Conservation (phyloP, 2,329 filamentous ascomycete genomes). For the Penicillium polonicum region DNA sequence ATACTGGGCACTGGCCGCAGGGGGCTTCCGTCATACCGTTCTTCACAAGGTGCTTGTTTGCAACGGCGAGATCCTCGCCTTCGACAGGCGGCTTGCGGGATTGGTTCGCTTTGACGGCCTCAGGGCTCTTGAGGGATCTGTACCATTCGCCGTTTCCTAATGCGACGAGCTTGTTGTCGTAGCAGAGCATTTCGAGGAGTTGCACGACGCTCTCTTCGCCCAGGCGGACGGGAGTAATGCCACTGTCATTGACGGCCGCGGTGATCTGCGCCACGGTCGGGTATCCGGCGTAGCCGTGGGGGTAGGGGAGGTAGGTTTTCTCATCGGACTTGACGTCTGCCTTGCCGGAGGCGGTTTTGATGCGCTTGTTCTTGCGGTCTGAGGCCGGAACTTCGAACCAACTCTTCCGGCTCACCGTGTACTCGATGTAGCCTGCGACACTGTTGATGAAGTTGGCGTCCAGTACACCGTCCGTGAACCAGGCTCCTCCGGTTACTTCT, state of each 20-base stretch:
- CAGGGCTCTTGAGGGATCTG: constrained; percentile 44
- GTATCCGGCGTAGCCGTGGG: constrained; percentile 70
- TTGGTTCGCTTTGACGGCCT: constrained; percentile 36
- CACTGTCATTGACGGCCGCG: constrained; percentile 65
- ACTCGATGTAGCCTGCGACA: constrained; percentile 70
- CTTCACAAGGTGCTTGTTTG: constrained; percentile 44
- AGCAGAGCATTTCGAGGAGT: constrained; percentile 82
- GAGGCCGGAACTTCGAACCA: constrained; percentile 58
- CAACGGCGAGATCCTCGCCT: constrained; percentile 34
- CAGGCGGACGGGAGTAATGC: constrained; percentile 69
- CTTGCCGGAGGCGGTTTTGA: constrained; percentile 38
- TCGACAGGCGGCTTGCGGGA: constrained; percentile 32
- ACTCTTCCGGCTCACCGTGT: constrained; percentile 69
- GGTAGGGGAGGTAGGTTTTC: constrained; percentile 51
- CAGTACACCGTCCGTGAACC: constrained; percentile 88
- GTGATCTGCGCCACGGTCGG: constrained; percentile 79
- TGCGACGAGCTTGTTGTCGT: constrained; percentile 77
- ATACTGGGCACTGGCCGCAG: constrained; percentile 89
- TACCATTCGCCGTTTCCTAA: constrained; percentile 53
- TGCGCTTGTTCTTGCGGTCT: constrained; percentile 44
- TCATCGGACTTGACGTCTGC: constrained; percentile 33
- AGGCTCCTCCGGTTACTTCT: constrained; percentile 87
- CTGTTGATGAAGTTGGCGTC: constrained; percentile 85
- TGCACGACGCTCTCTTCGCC: constrained; percentile 75
- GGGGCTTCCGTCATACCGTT: constrained; percentile 86